Evolutionary conservation across 2,329 filamentous ascomycete genomes (phyloP).

Genomic region (Paracamarosporium sp.): DNA sequence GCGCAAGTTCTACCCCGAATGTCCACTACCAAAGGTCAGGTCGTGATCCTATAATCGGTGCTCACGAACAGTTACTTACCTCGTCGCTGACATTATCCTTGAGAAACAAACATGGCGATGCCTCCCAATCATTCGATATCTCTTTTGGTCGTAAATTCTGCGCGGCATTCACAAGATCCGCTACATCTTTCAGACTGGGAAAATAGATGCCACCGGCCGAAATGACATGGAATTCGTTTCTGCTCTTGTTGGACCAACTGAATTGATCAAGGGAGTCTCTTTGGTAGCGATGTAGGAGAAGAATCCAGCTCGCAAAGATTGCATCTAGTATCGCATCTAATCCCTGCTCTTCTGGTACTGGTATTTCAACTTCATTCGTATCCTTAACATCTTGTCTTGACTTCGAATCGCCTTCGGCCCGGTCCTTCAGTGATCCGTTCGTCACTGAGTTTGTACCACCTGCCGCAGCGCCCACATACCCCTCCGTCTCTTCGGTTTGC

Average conservation of each 20-base stretch:
- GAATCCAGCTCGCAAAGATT: slow-evolving; percentile 38
- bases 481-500: slow-evolving; percentile 7
- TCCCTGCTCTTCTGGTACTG: slow-evolving; percentile 14
- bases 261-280: slow-evolving; percentile 39
- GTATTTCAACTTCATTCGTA: slow-evolving; percentile 22
- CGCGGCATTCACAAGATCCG: slow-evolving; percentile 6
- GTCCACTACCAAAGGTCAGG: slow-evolving; percentile 32
- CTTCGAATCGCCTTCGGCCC: neutral
- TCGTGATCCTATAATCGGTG: neutral
- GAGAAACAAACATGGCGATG: slow-evolving; percentile 21
- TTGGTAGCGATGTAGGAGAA: slow-evolving; percentile 40
- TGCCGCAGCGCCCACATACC: neutral
- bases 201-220: slow-evolving; percentile 25
- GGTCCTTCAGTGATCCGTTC: neutral
- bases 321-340: slow-evolving; percentile 24
- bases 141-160: neutral
- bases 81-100: slow-evolving; percentile 39
- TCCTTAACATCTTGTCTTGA: slow-evolving; percentile 3
- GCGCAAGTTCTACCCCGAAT: slow-evolving; percentile 31
- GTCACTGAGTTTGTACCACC: neutral
- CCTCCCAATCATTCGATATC: neutral
- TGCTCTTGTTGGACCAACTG: slow-evolving; percentile 32
- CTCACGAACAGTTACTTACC: slow-evolving; percentile 17
- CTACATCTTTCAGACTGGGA: slow-evolving; percentile 15
- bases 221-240: slow-evolving; percentile 21